phyloP scores from a whole-genome alignment of 2,329 filamentous ascomycete genomes.

The Aspergillus amoenus region DNA sequence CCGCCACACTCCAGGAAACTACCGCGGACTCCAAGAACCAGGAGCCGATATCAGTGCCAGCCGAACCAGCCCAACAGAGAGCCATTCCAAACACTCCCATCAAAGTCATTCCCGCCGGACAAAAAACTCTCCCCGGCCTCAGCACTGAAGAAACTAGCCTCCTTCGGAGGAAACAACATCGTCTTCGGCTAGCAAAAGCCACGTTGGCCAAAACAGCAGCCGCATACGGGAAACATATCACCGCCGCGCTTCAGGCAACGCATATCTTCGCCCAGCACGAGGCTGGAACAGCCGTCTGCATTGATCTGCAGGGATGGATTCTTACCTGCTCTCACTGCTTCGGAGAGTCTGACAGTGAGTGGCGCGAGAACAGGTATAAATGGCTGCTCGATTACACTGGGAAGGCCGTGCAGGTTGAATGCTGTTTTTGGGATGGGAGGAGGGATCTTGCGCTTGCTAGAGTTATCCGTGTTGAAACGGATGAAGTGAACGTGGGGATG shows the following conservation, averaged over 20 bases:
- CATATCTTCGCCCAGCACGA: conserved; percentile 52
- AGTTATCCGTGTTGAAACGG: conserved; percentile 34
- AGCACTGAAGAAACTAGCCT: neutral
- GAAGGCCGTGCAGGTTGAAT: conserved; percentile 39
- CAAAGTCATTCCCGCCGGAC: neutral
- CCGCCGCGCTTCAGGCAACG: neutral
- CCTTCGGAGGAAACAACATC: neutral
- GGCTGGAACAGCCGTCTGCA: conserved; percentile 54
- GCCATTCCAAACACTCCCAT: neutral
- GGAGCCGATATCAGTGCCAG: rapidly evolving
- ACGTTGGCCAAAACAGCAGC: neutral
- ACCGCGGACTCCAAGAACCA: no score
- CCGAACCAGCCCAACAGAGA: no score
- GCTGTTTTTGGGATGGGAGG: conserved; percentile 42
- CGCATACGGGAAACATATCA: neutral
- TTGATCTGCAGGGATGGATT: conserved; percentile 45
- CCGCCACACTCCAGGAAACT: no score
- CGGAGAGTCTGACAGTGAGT: conserved; percentile 39
- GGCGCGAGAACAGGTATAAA: conserved; percentile 23
- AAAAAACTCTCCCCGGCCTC: neutral
- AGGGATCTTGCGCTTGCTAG: conserved; percentile 51
- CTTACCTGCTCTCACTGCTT: conserved; percentile 55
- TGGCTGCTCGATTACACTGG: conserved; percentile 50
- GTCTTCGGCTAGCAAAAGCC: neutral
- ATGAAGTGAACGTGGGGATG: rapidly evolving